phyloP scores from a whole-genome alignment of 768 basidiomycete genomes.

The Boletus rubroflammeus region DNA sequence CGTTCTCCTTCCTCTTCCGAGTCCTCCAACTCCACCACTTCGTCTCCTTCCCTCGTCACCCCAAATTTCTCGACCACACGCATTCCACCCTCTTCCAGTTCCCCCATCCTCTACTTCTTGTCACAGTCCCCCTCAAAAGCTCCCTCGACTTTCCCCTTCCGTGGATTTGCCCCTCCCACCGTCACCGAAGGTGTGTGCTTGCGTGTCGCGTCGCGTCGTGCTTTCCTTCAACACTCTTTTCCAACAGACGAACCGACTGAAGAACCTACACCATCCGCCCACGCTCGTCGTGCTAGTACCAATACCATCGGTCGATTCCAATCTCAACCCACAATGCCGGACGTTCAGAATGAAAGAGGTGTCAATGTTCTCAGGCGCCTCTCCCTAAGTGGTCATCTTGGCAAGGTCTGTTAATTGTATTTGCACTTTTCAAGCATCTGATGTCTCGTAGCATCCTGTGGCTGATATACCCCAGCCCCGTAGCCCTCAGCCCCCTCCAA shows the following conservation, averaged over 20 bases:
- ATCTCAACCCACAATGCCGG: constrained; percentile 42
- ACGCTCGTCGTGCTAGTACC: constrained; percentile 62
- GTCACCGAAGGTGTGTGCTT: constrained; percentile 57
- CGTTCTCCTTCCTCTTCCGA: constrained; percentile 66
- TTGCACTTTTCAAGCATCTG: not conserved
- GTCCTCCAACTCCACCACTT: constrained; percentile 52
- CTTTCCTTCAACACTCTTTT: not conserved
- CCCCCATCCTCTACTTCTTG: constrained; percentile 71
- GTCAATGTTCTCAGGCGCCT: constrained; percentile 70
- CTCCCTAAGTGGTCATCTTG: constrained; percentile 60
- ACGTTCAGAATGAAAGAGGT: constrained; percentile 59
- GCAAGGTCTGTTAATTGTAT: constrained; percentile 44
- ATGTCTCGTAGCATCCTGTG: constrained; percentile 6
- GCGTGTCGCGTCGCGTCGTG: not conserved
- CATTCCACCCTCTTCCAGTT: constrained; percentile 52
- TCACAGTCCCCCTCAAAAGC: constrained; percentile 55
- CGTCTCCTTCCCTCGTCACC: constrained; percentile 50
- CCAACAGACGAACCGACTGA: constrained; percentile 38
- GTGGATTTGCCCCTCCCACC: constrained; percentile 45
- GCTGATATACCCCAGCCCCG: constrained; percentile 22
- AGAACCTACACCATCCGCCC: constrained; percentile 41
- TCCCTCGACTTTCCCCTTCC: constrained; percentile 58
- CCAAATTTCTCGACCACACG: constrained; percentile 43
- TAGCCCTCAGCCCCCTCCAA: constrained; percentile 49
- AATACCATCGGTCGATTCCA: constrained; percentile 55